Evolutionary conservation across 2,329 filamentous ascomycete species (phyloP).

Genomic region (Colletotrichum godetiae): DNA sequence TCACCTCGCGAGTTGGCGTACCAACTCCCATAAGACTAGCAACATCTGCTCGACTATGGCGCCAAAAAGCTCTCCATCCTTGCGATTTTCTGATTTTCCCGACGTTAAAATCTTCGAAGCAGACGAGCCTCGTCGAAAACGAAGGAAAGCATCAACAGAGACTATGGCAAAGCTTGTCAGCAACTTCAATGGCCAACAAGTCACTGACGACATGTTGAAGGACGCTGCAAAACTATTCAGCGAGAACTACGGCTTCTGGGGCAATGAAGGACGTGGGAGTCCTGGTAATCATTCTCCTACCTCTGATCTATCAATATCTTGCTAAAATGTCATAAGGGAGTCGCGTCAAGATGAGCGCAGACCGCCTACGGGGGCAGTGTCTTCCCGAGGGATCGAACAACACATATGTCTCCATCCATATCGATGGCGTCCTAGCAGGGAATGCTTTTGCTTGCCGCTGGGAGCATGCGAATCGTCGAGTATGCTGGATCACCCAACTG

Average conservation of each 20-base stretch:
- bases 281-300: not conserved
- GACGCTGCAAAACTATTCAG: slow-evolving; percentile 51
- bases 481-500: slow-evolving; percentile 56
- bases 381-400: slow-evolving; percentile 39
- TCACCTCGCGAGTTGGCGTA: too few relatives aligned
- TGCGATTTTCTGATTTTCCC: not conserved
- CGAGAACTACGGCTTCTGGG: slow-evolving; percentile 48
- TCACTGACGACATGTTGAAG: slow-evolving; percentile 49
- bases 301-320: not conserved
- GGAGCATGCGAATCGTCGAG: slow-evolving; percentile 41
- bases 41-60: too few relatives aligned
- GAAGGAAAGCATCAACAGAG: not conserved
- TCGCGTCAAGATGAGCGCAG: slow-evolving; percentile 37
- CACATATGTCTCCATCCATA: slow-evolving; percentile 46
- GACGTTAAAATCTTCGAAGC: not conserved
- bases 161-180: not conserved
- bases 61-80: not conserved
- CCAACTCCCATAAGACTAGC: too few relatives aligned
- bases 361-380: slow-evolving; percentile 49
- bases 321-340: slow-evolving; percentile 25
- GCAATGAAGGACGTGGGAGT: slow-evolving; percentile 26
- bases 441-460: slow-evolving; percentile 51
- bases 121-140: not conserved
- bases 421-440: slow-evolving; percentile 46
- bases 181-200: slow-evolving; percentile 25